Conservation (phyloP, 129 eudicot species). For the Erigeron canadensis region DNA sequence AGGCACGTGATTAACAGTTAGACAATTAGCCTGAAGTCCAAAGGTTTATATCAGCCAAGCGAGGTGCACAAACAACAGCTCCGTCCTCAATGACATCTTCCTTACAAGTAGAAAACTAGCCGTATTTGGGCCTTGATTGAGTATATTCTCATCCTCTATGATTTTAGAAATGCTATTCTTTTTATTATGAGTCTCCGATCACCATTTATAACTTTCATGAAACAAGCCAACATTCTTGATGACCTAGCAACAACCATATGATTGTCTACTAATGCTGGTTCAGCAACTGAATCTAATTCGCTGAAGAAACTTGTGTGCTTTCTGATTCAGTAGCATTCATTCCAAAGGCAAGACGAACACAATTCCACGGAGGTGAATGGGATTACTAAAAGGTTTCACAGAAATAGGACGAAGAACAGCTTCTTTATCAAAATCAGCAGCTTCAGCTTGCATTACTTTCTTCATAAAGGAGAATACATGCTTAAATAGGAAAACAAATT, state of each 20-base stretch:
- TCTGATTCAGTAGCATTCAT: conserved; percentile 18
- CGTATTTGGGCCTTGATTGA: conserved; percentile 28
- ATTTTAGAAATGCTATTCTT: conserved; percentile 35
- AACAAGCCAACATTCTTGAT: conserved; percentile 38
- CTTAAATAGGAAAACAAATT: no score
- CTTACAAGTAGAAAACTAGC: conserved; percentile 43
- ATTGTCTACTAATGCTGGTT: conserved; percentile 10
- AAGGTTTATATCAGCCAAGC: conserved; percentile 46
- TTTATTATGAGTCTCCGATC: conserved; percentile 25
- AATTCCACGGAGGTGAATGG: conserved; percentile 76
- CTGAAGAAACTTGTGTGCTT: conserved; percentile 23
- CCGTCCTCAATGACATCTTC: conserved; percentile 92
- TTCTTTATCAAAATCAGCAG: conserved; percentile 35
- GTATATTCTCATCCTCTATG: conserved; percentile 47
- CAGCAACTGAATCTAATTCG: conserved; percentile 20
- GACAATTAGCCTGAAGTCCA: conserved; percentile 57
- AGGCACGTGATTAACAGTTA: neutral
- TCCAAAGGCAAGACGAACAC: conserved; percentile 35
- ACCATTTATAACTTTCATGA: conserved; percentile 38
- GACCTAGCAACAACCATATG: conserved; percentile 63
- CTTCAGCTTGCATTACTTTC: conserved; percentile 54
- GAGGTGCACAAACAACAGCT: conserved; percentile 89
- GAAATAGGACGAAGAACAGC: conserved; percentile 53
- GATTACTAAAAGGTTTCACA: conserved; percentile 51
- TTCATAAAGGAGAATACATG: no score